Conservation (phyloP, 352 stramenopile genomes). For the Phytophthora crassamura region DNA sequence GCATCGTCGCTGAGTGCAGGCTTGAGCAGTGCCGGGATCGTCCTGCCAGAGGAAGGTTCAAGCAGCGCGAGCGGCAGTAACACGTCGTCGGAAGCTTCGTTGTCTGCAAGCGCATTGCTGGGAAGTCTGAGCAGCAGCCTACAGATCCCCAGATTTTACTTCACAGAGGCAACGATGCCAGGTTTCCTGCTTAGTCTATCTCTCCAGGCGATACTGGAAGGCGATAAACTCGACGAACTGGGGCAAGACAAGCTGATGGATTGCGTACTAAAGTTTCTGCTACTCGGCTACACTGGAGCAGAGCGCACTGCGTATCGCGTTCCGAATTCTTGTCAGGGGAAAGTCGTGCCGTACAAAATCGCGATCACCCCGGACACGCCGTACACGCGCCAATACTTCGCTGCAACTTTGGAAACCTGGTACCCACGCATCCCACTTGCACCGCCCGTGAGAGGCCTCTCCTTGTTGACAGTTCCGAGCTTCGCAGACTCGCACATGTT, state of each 20-base stretch:
- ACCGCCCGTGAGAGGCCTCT: constrained; percentile 42
- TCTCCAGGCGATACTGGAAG: constrained; percentile 53
- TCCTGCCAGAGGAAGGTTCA: constrained; percentile 14
- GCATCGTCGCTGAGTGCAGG: constrained; percentile 23
- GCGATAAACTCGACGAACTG: constrained; percentile 53
- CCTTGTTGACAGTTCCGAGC: constrained; percentile 53
- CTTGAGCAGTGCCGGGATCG: constrained; percentile 27
- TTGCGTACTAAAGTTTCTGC: constrained; percentile 56
- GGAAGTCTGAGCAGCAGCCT: constrained; percentile 38
- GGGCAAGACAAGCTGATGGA: constrained; percentile 40
- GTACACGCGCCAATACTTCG: constrained; percentile 77
- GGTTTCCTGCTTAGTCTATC: constrained; percentile 64
- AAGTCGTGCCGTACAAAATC: constrained; percentile 77
- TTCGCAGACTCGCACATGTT: constrained; percentile 67
- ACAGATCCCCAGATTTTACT: constrained; percentile 62
- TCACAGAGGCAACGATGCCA: constrained; percentile 69
- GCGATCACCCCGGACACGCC: constrained; percentile 70
- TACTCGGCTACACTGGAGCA: constrained; percentile 59
- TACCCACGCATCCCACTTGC: constrained; percentile 67
- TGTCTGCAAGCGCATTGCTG: constrained; percentile 18
- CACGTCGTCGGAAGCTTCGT: constrained; percentile 14
- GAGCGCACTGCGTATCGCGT: constrained; percentile 45
- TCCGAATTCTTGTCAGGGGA: constrained; percentile 51
- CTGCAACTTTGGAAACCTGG: constrained; percentile 51
- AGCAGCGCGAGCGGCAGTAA: constrained; percentile 5